Evolutionary conservation across 805 yeast species (phyloP).

Genomic region (Zygoascus flipseniorum): DNA sequence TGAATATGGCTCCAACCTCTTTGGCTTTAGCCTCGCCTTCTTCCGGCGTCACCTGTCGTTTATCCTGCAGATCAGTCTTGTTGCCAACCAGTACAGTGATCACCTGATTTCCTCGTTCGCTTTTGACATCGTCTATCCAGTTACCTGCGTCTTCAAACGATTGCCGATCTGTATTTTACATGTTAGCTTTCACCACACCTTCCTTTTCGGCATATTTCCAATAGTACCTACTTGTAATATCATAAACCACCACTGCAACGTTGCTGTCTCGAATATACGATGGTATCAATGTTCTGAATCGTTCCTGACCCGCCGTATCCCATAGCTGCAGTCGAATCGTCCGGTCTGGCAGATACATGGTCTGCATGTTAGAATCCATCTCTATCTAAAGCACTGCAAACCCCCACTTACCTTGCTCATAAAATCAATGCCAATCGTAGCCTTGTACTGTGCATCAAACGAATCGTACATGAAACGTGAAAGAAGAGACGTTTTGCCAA

Average conservation of each 20-base stretch:
- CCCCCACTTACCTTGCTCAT: constrained; percentile 50
- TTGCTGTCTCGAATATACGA: constrained; percentile 92
- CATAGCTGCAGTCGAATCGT: constrained; percentile 91
- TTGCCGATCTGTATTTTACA: constrained; percentile 33
- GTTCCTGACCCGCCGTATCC: constrained; percentile 98
- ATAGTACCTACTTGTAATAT: constrained; percentile 66
- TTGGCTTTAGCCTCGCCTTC: constrained; percentile 82
- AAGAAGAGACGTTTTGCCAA: constrained; percentile 91
- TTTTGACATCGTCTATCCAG: constrained; percentile 92
- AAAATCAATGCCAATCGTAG: constrained; percentile 95
- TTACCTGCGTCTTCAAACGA: constrained; percentile 76
- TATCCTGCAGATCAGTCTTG: constrained; percentile 74
- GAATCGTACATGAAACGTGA: constrained; percentile 98
- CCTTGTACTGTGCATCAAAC: constrained; percentile 88
- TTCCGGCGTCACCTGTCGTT: constrained; percentile 78
- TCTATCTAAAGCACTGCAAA: no score
- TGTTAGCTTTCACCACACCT: background rate
- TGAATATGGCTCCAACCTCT: constrained; percentile 66
- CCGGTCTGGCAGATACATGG: constrained; percentile 93
- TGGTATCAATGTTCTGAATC: constrained; percentile 91
- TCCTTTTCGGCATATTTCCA: background rate
- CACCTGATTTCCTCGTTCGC: constrained; percentile 86
- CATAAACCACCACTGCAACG: constrained; percentile 96
- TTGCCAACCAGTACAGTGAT: constrained; percentile 88
- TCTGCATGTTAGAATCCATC: constrained; percentile 24